A percentile compares a stretch with the other conserved stretches of the same genome.
Evolutionary conservation across 768 basidiomycete genomes (phyloP).

Genomic region (Russula brevipes): DNA sequence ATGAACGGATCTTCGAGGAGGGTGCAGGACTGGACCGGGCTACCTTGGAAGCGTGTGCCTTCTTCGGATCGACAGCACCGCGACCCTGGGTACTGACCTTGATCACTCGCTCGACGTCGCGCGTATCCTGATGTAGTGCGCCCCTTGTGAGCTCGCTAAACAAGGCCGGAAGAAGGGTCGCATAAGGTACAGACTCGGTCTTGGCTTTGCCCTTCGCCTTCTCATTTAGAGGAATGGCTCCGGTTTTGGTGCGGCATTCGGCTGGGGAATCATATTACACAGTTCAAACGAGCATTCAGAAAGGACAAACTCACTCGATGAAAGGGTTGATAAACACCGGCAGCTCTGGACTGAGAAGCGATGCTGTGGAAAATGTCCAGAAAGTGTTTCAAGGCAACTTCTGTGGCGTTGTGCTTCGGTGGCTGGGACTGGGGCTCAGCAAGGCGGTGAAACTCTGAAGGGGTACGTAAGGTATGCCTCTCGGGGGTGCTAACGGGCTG

Average conservation of each 20-base stretch:
- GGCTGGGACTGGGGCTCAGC: background rate
- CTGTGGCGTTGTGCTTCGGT: background rate
- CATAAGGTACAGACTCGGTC: too few relatives aligned
- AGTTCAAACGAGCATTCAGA: background rate
- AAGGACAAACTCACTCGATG: background rate
- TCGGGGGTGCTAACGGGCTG: background rate
- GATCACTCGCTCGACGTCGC: conserved; percentile 6
- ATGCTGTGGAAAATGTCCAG: conserved; percentile 5
- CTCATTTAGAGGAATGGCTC: too few relatives aligned
- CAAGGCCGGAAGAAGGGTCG: too few relatives aligned
- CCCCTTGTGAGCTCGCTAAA: too few relatives aligned
- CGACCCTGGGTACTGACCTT: too few relatives aligned
- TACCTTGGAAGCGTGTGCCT: background rate
- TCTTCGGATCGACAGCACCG: too few relatives aligned
- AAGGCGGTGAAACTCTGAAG: background rate
- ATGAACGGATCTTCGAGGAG: conserved; percentile 4
- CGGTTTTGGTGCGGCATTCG: background rate
- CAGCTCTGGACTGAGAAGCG: background rate
- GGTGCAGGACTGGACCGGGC: background rate
- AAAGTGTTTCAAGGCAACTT: background rate
- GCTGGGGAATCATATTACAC: conserved; percentile 3
- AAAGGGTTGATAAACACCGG: too few relatives aligned
- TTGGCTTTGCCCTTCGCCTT: too few relatives aligned
- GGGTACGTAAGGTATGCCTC: background rate
- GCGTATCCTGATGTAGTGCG: background rate